Evolutionary conservation across 202 grass and related monocot genomes (phyloP).

Genomic region (Schoenoplectus tabernaemontani): DNA sequence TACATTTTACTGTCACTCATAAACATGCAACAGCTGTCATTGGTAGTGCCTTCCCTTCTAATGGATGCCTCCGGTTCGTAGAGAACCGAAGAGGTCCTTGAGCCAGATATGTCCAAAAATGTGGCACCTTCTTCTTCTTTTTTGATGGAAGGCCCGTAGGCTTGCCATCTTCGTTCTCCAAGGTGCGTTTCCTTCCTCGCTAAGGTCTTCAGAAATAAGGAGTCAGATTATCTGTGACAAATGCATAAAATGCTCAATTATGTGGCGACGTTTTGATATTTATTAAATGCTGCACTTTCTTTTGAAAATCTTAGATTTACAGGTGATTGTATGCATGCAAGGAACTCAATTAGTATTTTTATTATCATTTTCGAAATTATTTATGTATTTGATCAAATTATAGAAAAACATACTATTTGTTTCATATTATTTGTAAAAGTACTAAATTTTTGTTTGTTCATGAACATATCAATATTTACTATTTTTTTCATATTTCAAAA

Average conservation of each 20-base stretch:
- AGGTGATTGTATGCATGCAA: too few species aligned
- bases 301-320: not conserved
- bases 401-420: not conserved
- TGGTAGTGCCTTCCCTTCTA: not conserved
- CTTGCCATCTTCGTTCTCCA: not conserved
- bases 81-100: not conserved
- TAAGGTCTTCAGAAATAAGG: constrained; percentile 6
- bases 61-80: not conserved
- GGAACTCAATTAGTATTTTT: too few species aligned
- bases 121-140: too few species aligned
- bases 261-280: too few species aligned
- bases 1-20: not conserved
- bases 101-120: not conserved
- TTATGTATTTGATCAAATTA: not conserved
- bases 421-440: too few species aligned
- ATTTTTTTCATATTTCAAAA: too few species aligned
- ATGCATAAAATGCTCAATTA: not conserved
- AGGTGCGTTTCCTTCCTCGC: not conserved
- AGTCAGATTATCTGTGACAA: not conserved
- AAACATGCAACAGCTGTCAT: constrained; percentile 4
- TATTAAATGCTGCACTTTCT: not conserved
- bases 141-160: too few species aligned
- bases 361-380: not conserved
- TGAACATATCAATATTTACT: too few species aligned
- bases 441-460: too few species aligned